A percentile compares a stretch with the other conserved stretches of the same genome.
Conservation (phyloP, 2,329 filamentous ascomycete species). For the Ascochyta koolunga region DNA sequence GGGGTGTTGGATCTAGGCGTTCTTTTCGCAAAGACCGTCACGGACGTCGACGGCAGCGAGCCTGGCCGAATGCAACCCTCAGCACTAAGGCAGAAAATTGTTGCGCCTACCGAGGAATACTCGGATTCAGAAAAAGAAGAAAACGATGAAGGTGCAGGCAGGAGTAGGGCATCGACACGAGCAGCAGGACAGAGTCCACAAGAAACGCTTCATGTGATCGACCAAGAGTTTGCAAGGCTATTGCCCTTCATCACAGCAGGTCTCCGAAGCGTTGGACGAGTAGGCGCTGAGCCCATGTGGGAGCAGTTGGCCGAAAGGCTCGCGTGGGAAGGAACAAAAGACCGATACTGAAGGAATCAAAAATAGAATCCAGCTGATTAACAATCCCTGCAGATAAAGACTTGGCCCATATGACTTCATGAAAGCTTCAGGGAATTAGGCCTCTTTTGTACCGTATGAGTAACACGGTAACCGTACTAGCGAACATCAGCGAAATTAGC, state of each 20-base stretch:
- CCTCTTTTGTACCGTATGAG: not conserved
- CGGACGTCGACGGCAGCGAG: conserved; percentile 1
- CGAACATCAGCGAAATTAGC: not conserved
- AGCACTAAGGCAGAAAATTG: conserved; percentile 25
- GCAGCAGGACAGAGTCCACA: not conserved
- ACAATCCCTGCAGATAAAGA: too few relatives aligned
- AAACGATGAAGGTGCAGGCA: conserved; percentile 4
- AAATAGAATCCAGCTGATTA: not conserved
- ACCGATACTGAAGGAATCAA: not conserved
- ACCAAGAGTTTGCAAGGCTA: conserved; percentile 67
- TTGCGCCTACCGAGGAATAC: conserved; percentile 27
- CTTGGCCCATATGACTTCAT: not conserved
- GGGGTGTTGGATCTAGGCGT: conserved; percentile 77
- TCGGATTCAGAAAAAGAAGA: conserved; percentile 37
- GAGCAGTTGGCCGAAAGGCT: conserved; percentile 82
- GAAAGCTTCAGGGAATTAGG: not conserved
- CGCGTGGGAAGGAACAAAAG: conserved; percentile 55
- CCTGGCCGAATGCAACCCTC: not conserved
- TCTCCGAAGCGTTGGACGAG: conserved; percentile 75
- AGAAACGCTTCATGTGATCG: conserved; percentile 62
- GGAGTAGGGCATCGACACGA: not conserved
- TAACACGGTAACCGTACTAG: not conserved
- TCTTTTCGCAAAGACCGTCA: conserved; percentile 67
- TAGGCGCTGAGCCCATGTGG: conserved; percentile 74
- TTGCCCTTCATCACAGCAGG: conserved; percentile 75